Evolutionary conservation across 495 filamentous ascomycete genomes (phyloP).

Genomic region (Penicillium ochrochloron): DNA sequence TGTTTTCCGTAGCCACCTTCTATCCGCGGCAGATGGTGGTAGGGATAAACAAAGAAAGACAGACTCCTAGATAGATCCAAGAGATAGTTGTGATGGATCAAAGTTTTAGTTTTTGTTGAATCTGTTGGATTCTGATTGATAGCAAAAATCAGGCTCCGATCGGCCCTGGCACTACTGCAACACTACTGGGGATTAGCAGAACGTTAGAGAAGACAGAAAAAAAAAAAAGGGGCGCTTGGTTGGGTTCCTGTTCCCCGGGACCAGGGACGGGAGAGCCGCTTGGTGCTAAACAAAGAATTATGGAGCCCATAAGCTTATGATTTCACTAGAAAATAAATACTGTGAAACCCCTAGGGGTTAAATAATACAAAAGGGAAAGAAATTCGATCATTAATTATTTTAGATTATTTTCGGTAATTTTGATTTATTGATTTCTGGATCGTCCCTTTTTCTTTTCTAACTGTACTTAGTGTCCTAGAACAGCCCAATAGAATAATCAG

Average conservation of each 20-base stretch:
- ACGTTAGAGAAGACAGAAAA: slow-evolving; percentile 29
- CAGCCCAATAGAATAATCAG: slow-evolving; percentile 23
- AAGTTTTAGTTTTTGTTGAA: slow-evolving; percentile 6
- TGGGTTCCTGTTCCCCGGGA: slow-evolving; percentile 40
- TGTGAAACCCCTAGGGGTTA: not conserved
- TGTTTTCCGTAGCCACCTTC: not conserved
- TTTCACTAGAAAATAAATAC: slow-evolving; percentile 1
- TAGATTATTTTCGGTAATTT: slow-evolving; percentile 15
- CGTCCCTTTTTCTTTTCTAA: slow-evolving; percentile 15
- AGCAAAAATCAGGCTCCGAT: slow-evolving; percentile 20
- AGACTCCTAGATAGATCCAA: slow-evolving; percentile 20
- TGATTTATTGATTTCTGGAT: slow-evolving; percentile 15
- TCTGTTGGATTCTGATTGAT: slow-evolving; percentile 14
- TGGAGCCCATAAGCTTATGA: slow-evolving; percentile 20
- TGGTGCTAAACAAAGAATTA: slow-evolving; percentile 33
- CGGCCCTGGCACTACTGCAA: slow-evolving; percentile 23
- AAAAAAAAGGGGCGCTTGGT: slow-evolving; percentile 26
- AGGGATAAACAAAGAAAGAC: not conserved
- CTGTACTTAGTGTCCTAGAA: slow-evolving; percentile 9
- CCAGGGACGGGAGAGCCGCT: slow-evolving; percentile 46
- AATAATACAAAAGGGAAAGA: not conserved
- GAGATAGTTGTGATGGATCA: slow-evolving; percentile 30
- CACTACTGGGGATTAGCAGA: slow-evolving; percentile 28
- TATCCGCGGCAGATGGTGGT: not conserved
- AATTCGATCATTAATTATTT: too few species aligned